Evolutionary conservation across 2,329 filamentous ascomycete species (phyloP).

Genomic region (Colletotrichum incanum): DNA sequence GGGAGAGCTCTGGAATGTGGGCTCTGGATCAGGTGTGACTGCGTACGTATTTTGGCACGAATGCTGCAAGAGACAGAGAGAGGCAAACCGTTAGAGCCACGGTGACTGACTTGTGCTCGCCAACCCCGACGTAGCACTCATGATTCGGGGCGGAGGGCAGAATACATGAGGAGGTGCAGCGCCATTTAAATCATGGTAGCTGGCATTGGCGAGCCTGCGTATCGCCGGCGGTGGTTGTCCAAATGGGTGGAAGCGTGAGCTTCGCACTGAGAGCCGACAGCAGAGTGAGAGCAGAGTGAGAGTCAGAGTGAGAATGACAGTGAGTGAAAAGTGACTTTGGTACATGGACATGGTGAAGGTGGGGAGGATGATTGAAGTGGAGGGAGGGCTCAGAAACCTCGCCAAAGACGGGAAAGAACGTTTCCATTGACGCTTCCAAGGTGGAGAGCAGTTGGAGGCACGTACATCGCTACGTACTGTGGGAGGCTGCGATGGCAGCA

Average conservation of each 20-base stretch:
- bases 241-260: background rate
- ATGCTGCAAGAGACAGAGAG: slow-evolving; percentile 7
- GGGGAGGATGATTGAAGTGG: slow-evolving; percentile 7
- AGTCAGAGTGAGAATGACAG: background rate
- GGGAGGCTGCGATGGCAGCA: slow-evolving; percentile 22
- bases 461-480: background rate
- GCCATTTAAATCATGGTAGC: background rate
- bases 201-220: background rate
- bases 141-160: background rate
- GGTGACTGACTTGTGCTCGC: background rate
- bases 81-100: slow-evolving; percentile 1
- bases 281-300: background rate
- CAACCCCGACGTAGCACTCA: background rate
- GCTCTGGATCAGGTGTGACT: slow-evolving; percentile 20
- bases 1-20: slow-evolving; percentile 37
- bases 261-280: background rate
- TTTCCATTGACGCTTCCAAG: slow-evolving; percentile 42
- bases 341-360: background rate
- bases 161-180: background rate
- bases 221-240: background rate
- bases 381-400: slow-evolving; percentile 26
- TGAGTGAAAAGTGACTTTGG: background rate
- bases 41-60: background rate
- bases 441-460: background rate
- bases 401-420: slow-evolving; percentile 42